These are phyloP conservation scores for Phyllosticta citriasiana DNA, from an alignment of 2,329 filamentous ascomycete species.

Conservation along the genomic window DNA sequence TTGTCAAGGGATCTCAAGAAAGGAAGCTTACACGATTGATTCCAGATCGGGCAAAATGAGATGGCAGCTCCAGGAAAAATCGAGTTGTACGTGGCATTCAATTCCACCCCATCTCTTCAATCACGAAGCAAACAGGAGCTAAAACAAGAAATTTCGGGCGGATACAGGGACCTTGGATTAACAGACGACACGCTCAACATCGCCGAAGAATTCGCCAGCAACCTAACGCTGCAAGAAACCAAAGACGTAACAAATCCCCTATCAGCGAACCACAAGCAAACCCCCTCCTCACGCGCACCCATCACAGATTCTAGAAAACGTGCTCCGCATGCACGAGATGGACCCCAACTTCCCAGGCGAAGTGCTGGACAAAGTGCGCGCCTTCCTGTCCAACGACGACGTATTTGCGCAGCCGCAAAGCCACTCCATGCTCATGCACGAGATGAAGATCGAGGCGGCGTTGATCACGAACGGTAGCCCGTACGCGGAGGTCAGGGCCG, in stretches of 20 bases:
- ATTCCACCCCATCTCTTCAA: too few relatives aligned
- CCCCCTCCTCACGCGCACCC: background rate
- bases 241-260: background rate
- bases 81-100: too few relatives aligned
- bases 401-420: constrained; percentile 38
- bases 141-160: background rate
- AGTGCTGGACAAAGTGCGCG: constrained; percentile 32
- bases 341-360: constrained; percentile 40
- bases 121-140: too few relatives aligned
- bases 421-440: constrained; percentile 39
- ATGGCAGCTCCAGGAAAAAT: too few relatives aligned
- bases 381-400: constrained; percentile 36
- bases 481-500: constrained; percentile 14
- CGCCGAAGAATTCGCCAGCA: background rate
- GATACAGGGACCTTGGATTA: background rate
- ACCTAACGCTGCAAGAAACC: background rate
- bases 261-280: background rate
- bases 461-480: constrained; percentile 35
- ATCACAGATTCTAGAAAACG: constrained; percentile 14
- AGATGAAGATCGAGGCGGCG: constrained; percentile 47
- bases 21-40: background rate
- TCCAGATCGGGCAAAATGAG: too few relatives aligned
- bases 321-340: constrained; percentile 33
- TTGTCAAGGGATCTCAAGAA: too few relatives aligned
- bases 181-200: background rate